Evolutionary conservation across 106 monocot species (phyloP).

Genomic region (Gastrodia elata): DNA sequence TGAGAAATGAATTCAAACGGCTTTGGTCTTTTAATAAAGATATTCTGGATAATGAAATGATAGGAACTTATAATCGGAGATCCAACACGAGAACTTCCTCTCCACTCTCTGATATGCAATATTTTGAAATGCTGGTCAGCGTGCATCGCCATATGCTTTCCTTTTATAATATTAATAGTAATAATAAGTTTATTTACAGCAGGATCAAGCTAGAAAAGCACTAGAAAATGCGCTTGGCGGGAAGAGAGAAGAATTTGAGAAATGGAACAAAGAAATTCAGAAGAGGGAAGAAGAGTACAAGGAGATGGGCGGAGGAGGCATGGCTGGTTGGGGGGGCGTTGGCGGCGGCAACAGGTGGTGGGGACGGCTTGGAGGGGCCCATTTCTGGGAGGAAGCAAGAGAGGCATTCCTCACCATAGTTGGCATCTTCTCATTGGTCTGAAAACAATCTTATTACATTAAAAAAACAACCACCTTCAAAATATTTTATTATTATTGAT

Average conservation of each 20-base stretch:
- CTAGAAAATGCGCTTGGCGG: slow-evolving; percentile 61
- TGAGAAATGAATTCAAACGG: too few species aligned
- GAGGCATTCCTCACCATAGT: slow-evolving; percentile 47
- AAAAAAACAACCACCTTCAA: background rate
- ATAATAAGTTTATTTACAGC: background rate
- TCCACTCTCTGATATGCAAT: too few species aligned
- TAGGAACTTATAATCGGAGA: too few species aligned
- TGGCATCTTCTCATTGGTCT: slow-evolving; percentile 54
- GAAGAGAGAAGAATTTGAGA: slow-evolving; percentile 76
- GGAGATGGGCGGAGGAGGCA: slow-evolving; percentile 38
- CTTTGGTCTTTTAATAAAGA: too few species aligned
- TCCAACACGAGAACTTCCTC: too few species aligned
- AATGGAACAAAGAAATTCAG: slow-evolving; percentile 84
- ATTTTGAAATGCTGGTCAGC: too few species aligned
- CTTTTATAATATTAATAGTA: background rate
- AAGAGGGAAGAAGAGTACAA: too few species aligned
- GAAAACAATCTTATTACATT: background rate
- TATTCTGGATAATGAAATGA: too few species aligned
- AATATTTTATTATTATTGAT: background rate
- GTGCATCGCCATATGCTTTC: too few species aligned
- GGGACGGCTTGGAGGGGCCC: slow-evolving; percentile 51
- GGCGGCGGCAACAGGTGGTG: slow-evolving; percentile 81
- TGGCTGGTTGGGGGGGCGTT: slow-evolving; percentile 52
- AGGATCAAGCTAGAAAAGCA: slow-evolving; percentile 86
- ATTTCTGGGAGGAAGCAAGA: slow-evolving; percentile 76